phyloP scores from a whole-genome alignment of 2,329 filamentous ascomycete species.

The Coniochaeta ligniaria region DNA sequence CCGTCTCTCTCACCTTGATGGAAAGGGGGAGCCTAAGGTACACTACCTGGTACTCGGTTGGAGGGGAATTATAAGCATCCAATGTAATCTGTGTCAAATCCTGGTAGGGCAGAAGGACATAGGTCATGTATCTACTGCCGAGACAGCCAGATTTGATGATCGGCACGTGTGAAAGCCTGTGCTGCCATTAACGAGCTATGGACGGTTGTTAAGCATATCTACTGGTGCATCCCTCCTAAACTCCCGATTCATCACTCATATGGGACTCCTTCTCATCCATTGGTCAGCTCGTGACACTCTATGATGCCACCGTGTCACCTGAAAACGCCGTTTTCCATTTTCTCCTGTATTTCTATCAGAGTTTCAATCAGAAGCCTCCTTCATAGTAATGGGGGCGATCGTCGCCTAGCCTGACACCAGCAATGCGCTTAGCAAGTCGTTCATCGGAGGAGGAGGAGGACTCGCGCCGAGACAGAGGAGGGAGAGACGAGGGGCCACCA shows the following conservation, averaged over 20 bases:
- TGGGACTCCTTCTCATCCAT: neutral
- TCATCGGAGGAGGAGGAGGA: constrained; percentile 32
- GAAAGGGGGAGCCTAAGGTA: neutral
- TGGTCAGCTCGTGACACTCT: neutral
- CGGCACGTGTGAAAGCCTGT: neutral
- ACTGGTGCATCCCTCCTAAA: neutral
- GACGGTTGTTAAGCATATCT: neutral
- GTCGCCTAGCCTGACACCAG: constrained; percentile 56
- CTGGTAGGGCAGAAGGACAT: neutral
- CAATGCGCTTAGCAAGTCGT: constrained; percentile 59
- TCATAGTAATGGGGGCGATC: constrained; percentile 4
- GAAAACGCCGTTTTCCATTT: neutral
- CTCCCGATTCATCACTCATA: neutral
- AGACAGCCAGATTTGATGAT: neutral
- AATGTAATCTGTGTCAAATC: neutral
- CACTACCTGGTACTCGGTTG: too few species aligned
- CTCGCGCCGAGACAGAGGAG: constrained; percentile 16
- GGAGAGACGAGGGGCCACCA: constrained; percentile 9
- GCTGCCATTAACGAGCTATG: neutral
- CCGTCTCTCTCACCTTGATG: neutral
- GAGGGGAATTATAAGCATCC: neutral
- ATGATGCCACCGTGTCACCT: neutral
- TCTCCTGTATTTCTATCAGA: neutral
- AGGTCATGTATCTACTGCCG: neutral
- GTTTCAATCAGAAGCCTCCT: neutral